A percentile compares a stretch with the other conserved stretches of the same genome.
Conservation (phyloP, 305 asterid species). For the Salvia sclarea region DNA sequence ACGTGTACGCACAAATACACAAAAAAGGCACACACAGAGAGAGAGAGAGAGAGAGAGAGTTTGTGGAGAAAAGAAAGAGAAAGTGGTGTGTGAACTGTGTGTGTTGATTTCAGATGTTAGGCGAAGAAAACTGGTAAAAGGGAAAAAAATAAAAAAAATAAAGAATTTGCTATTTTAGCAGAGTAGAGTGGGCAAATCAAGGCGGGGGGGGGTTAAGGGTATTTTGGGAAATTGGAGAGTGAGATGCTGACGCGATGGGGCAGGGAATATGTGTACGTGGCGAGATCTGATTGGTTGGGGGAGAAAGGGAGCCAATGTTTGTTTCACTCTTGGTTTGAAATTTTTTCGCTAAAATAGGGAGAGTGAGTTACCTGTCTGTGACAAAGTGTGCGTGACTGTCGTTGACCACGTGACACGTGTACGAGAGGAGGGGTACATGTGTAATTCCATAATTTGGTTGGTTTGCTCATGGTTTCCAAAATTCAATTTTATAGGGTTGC, state of each 20-base stretch:
- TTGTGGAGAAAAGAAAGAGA: constrained; percentile 24
- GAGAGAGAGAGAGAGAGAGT: neutral
- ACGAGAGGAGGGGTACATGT: neutral
- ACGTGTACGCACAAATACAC: constrained; percentile 6
- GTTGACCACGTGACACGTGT: neutral
- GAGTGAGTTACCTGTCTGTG: constrained; percentile 17
- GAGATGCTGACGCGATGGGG: constrained; percentile 28
- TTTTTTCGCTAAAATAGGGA: neutral
- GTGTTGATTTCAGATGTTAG: constrained; percentile 25
- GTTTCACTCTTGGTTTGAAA: constrained; percentile 14
- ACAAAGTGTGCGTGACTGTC: neutral
- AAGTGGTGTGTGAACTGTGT: constrained; percentile 27
- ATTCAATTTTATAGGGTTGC: no score
- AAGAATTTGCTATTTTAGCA: constrained; percentile 21
- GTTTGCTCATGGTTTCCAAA: no score
- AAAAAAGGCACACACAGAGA: constrained; percentile 19
- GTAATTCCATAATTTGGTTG: neutral
- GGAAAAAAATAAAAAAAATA: neutral
- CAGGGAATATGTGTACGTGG: constrained; percentile 38
- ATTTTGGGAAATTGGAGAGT: constrained; percentile 24
- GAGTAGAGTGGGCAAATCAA: constrained; percentile 10
- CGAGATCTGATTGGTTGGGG: constrained; percentile 27
- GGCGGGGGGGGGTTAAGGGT: constrained; percentile 20
- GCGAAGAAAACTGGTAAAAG: constrained; percentile 36
- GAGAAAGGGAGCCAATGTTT: constrained; percentile 24